Evolutionary conservation across 1,284 basidiomycete genomes (phyloP).

Genomic region (Hemileia vastatrix): DNA sequence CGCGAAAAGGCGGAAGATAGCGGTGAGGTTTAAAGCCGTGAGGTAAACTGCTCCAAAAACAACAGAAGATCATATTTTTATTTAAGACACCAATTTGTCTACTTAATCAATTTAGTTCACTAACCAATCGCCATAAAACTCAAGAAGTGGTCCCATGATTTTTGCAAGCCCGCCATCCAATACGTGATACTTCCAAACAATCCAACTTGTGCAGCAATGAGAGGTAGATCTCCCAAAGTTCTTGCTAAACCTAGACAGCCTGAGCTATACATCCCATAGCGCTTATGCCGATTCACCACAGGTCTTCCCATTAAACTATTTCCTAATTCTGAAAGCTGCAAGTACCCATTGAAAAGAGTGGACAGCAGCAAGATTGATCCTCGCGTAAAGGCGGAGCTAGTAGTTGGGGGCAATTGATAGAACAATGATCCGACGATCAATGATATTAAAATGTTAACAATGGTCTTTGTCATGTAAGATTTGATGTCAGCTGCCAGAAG

Average conservation of each 20-base stretch:
- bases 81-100: constrained; percentile 31
- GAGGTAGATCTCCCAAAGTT: constrained; percentile 34
- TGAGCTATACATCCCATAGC: constrained; percentile 36
- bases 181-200: constrained; percentile 38
- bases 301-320: constrained; percentile 32
- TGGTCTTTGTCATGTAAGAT: constrained; percentile 33
- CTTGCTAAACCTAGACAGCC: constrained; percentile 32
- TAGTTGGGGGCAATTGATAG: constrained; percentile 28
- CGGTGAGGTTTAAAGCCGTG: constrained; percentile 33
- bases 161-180: constrained; percentile 33
- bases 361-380: constrained; percentile 32
- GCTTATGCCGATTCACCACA: constrained; percentile 32
- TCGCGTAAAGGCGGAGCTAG: constrained; percentile 30
- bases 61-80: too few relatives aligned
- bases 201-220: constrained; percentile 31
- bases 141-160: constrained; percentile 17
- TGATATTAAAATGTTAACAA: constrained; percentile 33
- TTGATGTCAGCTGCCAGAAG: constrained; percentile 33
- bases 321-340: constrained; percentile 33
- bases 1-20: constrained; percentile 36
- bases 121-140: constrained; percentile 8
- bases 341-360: constrained; percentile 35
- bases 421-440: constrained; percentile 34
- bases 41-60: constrained; percentile 26
- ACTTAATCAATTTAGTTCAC: constrained; percentile 24